These are phyloP conservation scores for Aspergillus vadensis DNA, from an alignment of 2,329 filamentous ascomycete genomes.

Conservation along the genomic window DNA sequence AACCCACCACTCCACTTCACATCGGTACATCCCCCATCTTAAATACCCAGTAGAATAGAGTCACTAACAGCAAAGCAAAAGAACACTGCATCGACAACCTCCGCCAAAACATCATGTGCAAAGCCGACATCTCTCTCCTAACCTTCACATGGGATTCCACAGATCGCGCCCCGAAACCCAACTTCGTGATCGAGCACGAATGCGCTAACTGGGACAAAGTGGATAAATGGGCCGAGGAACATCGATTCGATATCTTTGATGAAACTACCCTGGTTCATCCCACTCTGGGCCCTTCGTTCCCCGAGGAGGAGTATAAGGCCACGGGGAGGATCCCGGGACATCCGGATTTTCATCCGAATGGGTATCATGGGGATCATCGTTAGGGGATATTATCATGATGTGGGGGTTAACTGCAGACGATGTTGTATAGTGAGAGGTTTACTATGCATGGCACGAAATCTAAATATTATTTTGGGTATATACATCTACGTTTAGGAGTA, in stretches of 20 bases:
- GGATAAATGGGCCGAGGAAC: neutral
- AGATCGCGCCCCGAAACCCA: conserved; percentile 1
- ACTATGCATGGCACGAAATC: too few species aligned
- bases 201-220: neutral
- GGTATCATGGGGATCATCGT: neutral
- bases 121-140: neutral
- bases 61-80: neutral
- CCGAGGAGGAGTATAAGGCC: neutral
- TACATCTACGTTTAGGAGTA: too few species aligned
- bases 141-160: neutral
- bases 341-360: conserved; percentile 5
- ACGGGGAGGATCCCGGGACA: neutral
- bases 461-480: too few species aligned
- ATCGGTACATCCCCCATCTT: neutral
- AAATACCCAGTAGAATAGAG: too few species aligned
- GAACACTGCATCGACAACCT: conserved; percentile 2
- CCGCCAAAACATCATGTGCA: conserved; percentile 8
- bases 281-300: neutral
- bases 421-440: too few species aligned
- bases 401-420: too few species aligned
- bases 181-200: conserved; percentile 1
- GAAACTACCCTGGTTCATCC: neutral
- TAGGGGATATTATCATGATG: neutral
- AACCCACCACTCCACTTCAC: neutral
- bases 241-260: conserved; percentile 1